phyloP scores from a whole-genome alignment of 1,139 yeast genomes.

The Candida glucosophila region DNA sequence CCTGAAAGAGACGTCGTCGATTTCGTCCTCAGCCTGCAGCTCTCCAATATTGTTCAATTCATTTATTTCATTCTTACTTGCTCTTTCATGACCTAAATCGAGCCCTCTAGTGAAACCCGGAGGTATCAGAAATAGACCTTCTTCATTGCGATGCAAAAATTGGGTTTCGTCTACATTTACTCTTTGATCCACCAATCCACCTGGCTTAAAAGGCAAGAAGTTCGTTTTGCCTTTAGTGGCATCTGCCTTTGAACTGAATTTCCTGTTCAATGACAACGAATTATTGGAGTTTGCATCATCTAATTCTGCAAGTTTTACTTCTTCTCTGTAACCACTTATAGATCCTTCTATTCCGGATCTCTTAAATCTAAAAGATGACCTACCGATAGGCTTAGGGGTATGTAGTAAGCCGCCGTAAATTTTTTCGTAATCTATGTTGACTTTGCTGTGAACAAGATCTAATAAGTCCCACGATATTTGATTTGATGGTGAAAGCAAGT shows the following conservation, averaged over 20 bases:
- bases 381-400: constrained; percentile 43
- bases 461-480: constrained; percentile 52
- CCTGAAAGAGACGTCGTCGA: constrained; percentile 9
- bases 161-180: constrained; percentile 19
- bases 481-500: constrained; percentile 40
- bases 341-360: constrained; percentile 71
- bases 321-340: constrained; percentile 57
- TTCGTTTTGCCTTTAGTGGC: constrained; percentile 64
- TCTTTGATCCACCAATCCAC: constrained; percentile 53
- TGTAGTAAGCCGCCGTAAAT: constrained; percentile 36
- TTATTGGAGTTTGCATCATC: constrained; percentile 52
- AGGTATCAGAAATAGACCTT: constrained; percentile 76
- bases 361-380: constrained; percentile 53
- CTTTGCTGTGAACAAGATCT: constrained; percentile 42
- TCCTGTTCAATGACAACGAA: constrained; percentile 66
- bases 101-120: constrained; percentile 79
- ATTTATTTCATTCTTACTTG: constrained; percentile 5
- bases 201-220: constrained; percentile 87
- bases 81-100: constrained; percentile 10
- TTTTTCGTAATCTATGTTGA: constrained; percentile 22
- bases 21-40: constrained; percentile 7
- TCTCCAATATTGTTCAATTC: constrained; percentile 6
- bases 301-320: constrained; percentile 41
- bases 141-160: constrained; percentile 54
- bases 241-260: constrained; percentile 54